Conservation (phyloP, 345 rosid genomes). For the Euphorbia peplus region DNA sequence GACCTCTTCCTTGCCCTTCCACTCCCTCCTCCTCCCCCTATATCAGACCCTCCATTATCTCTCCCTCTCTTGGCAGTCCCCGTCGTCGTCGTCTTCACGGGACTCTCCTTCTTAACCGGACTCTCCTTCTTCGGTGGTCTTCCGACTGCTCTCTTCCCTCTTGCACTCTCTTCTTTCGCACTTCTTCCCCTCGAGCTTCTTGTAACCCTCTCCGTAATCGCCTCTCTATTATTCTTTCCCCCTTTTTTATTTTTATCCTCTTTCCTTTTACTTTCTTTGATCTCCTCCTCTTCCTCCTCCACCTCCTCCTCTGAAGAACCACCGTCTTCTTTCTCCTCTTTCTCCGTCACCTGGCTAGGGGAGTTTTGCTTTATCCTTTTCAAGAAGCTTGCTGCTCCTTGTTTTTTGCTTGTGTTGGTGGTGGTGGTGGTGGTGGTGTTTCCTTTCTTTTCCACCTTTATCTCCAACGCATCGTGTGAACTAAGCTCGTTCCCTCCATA, state of each 20-base stretch:
- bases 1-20: conserved; percentile 42
- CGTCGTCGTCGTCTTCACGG: neutral
- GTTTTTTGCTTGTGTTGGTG: conserved; percentile 29
- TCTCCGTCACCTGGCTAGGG: conserved; percentile 18
- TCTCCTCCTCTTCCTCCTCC: conserved; percentile 23
- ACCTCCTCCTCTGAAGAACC: neutral
- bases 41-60: conserved; percentile 29
- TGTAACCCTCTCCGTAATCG: conserved; percentile 23
- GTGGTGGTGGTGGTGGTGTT: conserved; percentile 33
- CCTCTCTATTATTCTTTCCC: conserved; percentile 15
- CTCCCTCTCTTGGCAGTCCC: conserved; percentile 41
- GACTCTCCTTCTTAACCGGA: no score
- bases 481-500: conserved; percentile 52
- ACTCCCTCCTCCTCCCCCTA: conserved; percentile 13
- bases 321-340: conserved; percentile 10
- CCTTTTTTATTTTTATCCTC: conserved; percentile 18
- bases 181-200: conserved; percentile 43
- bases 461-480: conserved; percentile 39
- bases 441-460: conserved; percentile 38
- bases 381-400: conserved; percentile 47
- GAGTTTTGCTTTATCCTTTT: conserved; percentile 54
- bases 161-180: conserved; percentile 34
- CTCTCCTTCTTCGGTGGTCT: conserved; percentile 37
- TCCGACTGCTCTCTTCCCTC: conserved; percentile 31
- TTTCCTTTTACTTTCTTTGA: conserved; percentile 18